Base-by-base conservation (phyloP, 2,329 filamentous ascomycete species). In the Ophioceras dolichostomum region DNA sequence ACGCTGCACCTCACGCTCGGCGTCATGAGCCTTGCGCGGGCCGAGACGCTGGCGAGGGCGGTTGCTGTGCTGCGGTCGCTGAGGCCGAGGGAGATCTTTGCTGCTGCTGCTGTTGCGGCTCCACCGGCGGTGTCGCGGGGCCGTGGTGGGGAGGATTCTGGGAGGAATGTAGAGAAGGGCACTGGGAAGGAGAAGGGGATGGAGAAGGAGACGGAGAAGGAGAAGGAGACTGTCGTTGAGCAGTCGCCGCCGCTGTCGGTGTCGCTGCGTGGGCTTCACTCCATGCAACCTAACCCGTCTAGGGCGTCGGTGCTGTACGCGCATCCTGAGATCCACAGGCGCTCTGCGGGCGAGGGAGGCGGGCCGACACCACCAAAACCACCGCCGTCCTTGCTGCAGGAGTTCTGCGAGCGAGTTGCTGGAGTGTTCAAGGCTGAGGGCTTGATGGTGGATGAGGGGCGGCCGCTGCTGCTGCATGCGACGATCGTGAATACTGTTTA, bases 401-500 rank as follows among this genome's bases (percentile, higher is more conserved):
- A 52, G 2, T 79, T 86, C 50, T 79, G 76, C 44, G 57, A 71
- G 45, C 53, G 51, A n/a, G 50, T 86, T 12, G 61, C 67, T 42
- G 49, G 58, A 0, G 44, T 47, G 2, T 86, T 88, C 47, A 59
- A 58, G 14, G 60, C 70, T 2, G 61, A 61, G 0, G 75, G 66
- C 2, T 55, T 83, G 9, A 60, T 87, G 50, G 52, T 65, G 0
- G 59, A 64, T 1, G 78, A 83, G 19, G 58, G 62, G 10, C 62
- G 84, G 38, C 7, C 75, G 6, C 55, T 95, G 43, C 68, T 83
- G 16, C 59, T 95, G 36, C 89, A 95, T 53, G 86, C 84, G 14
- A 95, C 89, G 0, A 62, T 95, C 4, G 60, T 91, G 36, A 94
- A 95, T 55, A 93, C 87, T 0, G 73, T 87, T 12, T 93, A 94